These are phyloP conservation scores for Septoria petroselini DNA, from an alignment of 2,329 filamentous ascomycete genomes.

Conservation along the genomic window DNA sequence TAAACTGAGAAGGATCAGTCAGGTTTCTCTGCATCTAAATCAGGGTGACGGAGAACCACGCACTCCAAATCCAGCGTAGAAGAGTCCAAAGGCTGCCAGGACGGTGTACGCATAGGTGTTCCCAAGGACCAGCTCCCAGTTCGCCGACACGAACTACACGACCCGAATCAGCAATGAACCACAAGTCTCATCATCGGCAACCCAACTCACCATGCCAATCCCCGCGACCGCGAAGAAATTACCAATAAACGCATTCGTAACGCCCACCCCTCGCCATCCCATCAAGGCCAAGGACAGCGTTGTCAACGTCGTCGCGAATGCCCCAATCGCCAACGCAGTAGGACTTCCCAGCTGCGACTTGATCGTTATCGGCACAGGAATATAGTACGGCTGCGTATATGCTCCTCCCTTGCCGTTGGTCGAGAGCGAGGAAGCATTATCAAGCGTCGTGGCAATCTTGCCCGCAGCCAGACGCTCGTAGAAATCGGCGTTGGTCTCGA, in stretches of 20 bases:
- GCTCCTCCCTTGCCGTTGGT: slow-evolving; percentile 13
- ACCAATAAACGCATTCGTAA: slow-evolving; percentile 52
- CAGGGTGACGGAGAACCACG: too few species aligned
- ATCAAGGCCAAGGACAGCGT: slow-evolving; percentile 55
- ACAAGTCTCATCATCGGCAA: not conserved
- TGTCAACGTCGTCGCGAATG: slow-evolving; percentile 55
- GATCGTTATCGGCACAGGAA: slow-evolving; percentile 35
- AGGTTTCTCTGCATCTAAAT: too few species aligned
- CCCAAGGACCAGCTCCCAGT: slow-evolving; percentile 55
- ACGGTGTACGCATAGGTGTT: slow-evolving; percentile 55
- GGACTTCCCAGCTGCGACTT: slow-evolving; percentile 35
- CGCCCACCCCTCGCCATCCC: slow-evolving; percentile 54
- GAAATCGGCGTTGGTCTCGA: slow-evolving; percentile 31
- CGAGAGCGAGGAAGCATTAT: slow-evolving; percentile 18
- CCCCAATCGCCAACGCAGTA: slow-evolving; percentile 52
- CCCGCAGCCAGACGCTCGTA: slow-evolving; percentile 33
- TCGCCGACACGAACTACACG: slow-evolving; percentile 46
- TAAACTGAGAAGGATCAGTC: too few species aligned
- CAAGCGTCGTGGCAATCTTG: slow-evolving; percentile 24
- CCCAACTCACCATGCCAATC: slow-evolving; percentile 46
- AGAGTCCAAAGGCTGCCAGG: slow-evolving; percentile 55
- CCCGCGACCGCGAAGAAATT: slow-evolving; percentile 55
- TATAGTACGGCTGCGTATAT: slow-evolving; percentile 25
- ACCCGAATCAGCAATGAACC: not conserved
- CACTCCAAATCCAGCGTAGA: slow-evolving; percentile 53